Evolutionary conservation across 495 filamentous ascomycete species (phyloP).

Genomic region (Parathielavia appendiculata): DNA sequence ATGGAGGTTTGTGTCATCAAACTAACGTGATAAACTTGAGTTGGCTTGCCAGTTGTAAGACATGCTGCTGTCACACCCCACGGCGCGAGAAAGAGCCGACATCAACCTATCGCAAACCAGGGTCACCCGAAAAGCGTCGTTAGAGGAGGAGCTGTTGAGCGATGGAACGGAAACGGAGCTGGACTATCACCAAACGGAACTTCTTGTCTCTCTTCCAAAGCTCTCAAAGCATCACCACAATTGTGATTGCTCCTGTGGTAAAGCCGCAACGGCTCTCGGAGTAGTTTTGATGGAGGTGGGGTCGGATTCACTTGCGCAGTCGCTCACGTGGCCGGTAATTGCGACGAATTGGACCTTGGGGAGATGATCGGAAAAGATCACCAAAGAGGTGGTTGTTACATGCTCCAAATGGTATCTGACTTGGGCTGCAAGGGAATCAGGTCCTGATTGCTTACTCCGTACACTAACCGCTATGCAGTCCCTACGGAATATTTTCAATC

Average conservation of each 20-base stretch:
- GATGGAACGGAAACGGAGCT: neutral
- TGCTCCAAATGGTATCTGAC: no score
- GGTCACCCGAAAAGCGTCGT: neutral
- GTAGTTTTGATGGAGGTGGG: neutral
- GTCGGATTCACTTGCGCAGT: conserved; percentile 2
- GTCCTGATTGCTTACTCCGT: no score
- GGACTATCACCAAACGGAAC: neutral
- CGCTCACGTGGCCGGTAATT: neutral
- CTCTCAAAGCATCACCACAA: neutral
- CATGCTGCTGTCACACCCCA: conserved; percentile 4
- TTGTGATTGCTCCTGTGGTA: conserved; percentile 1
- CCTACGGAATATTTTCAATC: neutral
- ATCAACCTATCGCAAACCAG: conserved; percentile 8
- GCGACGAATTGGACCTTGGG: neutral
- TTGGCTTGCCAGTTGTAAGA: conserved; percentile 7
- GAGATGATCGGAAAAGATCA: neutral
- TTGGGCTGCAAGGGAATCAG: no score
- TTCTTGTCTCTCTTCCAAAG: conserved; percentile 1
- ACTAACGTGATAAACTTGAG: neutral
- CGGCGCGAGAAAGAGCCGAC: conserved; percentile 5
- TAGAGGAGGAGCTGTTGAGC: neutral
- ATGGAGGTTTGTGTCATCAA: neutral
- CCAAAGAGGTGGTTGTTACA: no score
- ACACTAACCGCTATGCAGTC: no score
- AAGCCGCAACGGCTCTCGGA: neutral